These are phyloP conservation scores for Leersia perrieri DNA, from an alignment of 176 grass and related monocot species.

Conservation along the genomic window DNA sequence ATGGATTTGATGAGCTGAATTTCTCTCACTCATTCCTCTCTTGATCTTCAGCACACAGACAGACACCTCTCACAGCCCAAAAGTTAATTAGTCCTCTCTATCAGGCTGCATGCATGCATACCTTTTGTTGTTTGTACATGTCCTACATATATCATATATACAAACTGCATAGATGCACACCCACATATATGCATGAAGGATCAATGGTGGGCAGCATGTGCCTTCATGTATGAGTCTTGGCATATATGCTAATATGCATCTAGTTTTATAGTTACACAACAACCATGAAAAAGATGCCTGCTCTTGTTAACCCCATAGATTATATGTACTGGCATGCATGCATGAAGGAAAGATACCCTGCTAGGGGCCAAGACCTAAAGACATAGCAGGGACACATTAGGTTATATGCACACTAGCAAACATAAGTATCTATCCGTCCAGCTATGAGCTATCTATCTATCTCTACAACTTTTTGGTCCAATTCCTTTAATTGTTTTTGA, in stretches of 20 bases:
- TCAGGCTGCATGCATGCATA: background rate
- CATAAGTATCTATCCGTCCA: slow-evolving; percentile 22
- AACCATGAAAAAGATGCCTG: slow-evolving; percentile 23
- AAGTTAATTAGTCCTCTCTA: slow-evolving; percentile 12
- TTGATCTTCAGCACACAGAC: slow-evolving; percentile 26
- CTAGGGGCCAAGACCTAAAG: slow-evolving; percentile 25
- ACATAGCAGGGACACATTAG: slow-evolving; percentile 18
- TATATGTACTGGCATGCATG: slow-evolving; percentile 9
- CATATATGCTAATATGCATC: slow-evolving; percentile 41
- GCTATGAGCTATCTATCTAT: background rate
- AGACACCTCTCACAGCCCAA: slow-evolving; percentile 13
- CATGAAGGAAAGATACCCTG: slow-evolving; percentile 31
- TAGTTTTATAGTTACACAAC: slow-evolving; percentile 27
- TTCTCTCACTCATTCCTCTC: slow-evolving; percentile 10
- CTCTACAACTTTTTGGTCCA: slow-evolving; percentile 30
- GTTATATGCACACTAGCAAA: slow-evolving; percentile 15
- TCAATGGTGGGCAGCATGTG: slow-evolving; percentile 37
- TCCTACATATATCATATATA: background rate
- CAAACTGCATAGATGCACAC: background rate
- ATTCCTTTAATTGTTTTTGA: slow-evolving; percentile 16
- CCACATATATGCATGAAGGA: background rate
- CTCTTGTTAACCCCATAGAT: slow-evolving; percentile 4
- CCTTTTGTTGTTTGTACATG: slow-evolving; percentile 24
- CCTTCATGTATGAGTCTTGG: slow-evolving; percentile 29
- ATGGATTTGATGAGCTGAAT: slow-evolving; percentile 24